Conservation (phyloP, 768 basidiomycete species). For the Tremella yokohamensis region DNA sequence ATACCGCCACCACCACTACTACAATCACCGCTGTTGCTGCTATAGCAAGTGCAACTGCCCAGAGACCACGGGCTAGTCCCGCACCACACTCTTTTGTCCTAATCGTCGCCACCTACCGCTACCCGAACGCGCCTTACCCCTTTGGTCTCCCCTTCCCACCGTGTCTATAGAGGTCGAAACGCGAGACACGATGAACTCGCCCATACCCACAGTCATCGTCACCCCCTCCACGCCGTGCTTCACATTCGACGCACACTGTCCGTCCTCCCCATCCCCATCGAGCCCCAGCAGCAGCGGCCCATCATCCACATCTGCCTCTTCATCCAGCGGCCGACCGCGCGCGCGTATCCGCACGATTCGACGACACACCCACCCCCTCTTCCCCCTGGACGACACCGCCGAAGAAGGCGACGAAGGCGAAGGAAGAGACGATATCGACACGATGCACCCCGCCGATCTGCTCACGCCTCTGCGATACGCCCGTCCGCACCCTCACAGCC, state of each 20-base stretch:
- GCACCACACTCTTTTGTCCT: background rate
- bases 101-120: background rate
- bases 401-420: too few species aligned
- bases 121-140: background rate
- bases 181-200: background rate
- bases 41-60: slow-evolving; percentile 6
- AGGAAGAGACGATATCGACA: too few species aligned
- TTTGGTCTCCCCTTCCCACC: too few species aligned
- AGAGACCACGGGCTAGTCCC: background rate
- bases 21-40: too few species aligned
- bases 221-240: slow-evolving; percentile 11
- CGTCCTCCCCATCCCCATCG: slow-evolving; percentile 5
- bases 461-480: too few species aligned
- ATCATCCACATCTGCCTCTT: slow-evolving; percentile 2
- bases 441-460: too few species aligned
- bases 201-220: slow-evolving; percentile 14
- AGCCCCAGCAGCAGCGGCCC: background rate
- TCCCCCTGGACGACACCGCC: too few species aligned
- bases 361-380: too few species aligned
- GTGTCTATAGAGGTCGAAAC: background rate
- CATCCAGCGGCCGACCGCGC: slow-evolving; percentile 1
- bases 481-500: too few species aligned
- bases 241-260: background rate
- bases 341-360: too few species aligned
- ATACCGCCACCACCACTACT: too few species aligned